Evolutionary conservation across 148 eudicot species (phyloP), one percentile per base, ranked within the genome.

Genomic region (Euryodendron excelsum): DNA sequence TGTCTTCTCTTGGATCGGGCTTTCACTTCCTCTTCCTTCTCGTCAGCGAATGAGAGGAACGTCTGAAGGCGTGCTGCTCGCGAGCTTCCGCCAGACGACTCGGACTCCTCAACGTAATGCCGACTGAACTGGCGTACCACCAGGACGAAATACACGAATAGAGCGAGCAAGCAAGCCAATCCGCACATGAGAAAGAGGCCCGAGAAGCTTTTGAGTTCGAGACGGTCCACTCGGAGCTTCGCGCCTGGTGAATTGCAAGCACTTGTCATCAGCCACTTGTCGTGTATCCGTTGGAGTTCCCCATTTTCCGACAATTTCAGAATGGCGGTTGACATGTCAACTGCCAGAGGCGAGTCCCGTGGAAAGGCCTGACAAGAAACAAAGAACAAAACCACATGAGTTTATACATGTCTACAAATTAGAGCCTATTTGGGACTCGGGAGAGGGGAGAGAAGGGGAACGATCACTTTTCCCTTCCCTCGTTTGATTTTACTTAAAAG

Each of bases 281-380:
- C 94, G 28, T 89, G 88, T 80, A 91, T 93, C 78, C 93, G 80
- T 27, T 93, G 97, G 30, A 93, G 81, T 60, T 93, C 97, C 1
- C 97, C 95, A 14, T 78, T 86, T 81, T 91, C 95, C 2, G 97
- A 88, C 37, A 93, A 82, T 50, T 86, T 85, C 61, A 93, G 84
- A 61, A 91, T 78, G 8, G 97, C 94, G 9, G 90, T 93, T 63
- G 97, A 89, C 88, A 93, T 68, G 80, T 91, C 97, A 39, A 80
- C 79, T 63, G 92, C 89, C 72, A 93, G 75, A n/a, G 93, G 95
- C 12, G 97, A 93, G 63, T 91, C 93, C 64, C 86, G 77, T 1
- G 90, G 94, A 77, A 93, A 91, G 55, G 94, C 94, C 97, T 93
- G 82, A 25, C 4, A 39, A 13, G 37, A 76, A 37, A 21, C 36